Conservation (phyloP, 257 asterid species). For the Fraxinus anomala region DNA sequence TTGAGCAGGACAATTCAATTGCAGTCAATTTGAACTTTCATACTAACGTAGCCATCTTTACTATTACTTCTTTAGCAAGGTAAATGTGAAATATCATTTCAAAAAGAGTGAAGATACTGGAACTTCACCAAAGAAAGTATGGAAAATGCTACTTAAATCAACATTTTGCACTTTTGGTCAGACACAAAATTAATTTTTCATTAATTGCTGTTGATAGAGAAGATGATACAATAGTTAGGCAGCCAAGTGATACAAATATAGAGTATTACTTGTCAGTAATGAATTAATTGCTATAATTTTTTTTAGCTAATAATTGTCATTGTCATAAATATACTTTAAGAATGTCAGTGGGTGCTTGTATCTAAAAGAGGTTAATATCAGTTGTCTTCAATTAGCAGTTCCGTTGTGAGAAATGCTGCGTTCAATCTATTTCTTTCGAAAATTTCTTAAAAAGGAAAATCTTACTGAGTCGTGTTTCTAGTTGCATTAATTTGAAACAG, state of each 20-base stretch:
- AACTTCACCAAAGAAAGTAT: neutral
- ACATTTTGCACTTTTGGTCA: neutral
- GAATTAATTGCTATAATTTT: neutral
- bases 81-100: neutral
- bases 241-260: neutral
- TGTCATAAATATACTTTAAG: neutral
- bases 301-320: no score
- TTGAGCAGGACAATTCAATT: neutral
- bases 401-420: neutral
- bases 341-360: neutral
- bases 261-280: neutral
- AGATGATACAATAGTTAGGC: neutral
- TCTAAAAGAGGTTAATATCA: neutral
- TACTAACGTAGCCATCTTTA: neutral
- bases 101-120: neutral
- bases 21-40: neutral
- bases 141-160: neutral
- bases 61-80: neutral
- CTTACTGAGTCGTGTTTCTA: neutral
- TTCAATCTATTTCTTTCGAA: neutral
- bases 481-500: neutral
- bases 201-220: neutral
- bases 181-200: neutral
- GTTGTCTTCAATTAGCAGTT: neutral
- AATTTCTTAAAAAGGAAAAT: neutral